Evolutionary conservation across 805 yeast species (phyloP), one percentile per base, ranked within the genome.

Genomic region (Torulaspora quercuum): DNA sequence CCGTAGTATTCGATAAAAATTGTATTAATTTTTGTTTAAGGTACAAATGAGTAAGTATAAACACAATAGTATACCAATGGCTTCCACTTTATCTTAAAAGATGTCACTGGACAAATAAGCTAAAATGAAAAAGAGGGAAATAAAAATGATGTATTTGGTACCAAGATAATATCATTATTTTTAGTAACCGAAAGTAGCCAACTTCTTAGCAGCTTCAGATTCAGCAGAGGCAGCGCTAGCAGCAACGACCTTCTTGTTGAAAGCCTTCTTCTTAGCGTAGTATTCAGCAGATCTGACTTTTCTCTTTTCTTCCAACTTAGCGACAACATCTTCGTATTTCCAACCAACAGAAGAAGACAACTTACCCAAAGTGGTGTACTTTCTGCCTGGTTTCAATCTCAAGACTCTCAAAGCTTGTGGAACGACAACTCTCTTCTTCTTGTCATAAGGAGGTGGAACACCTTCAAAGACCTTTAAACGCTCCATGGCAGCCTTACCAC

Each of bases 381-480:
- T 92, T 84, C 98, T 88, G 72, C 98, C 98, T 71, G 88, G 97
- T 78, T 88, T 89, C 74, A 92, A 84, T 82, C 98, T 88, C 71
- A 92, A 79, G 60, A 92, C 96, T 78, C 98, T 87, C 68, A 92
- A 80, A 67, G 98, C 98, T 78, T 87, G 95, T 70, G 98, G 98
- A 67, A 92, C 98, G 61, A 92, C 98, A 68, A 89, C 96, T 73
- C 96, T 87, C 95, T 90, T 90, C 87, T 88, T 86, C 78, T 82
- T 87, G 92, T 92, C 98, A 75, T 84, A 92, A 76, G 98, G 97
- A 50, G 97, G 88, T 73, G 99, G 99, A 53, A 92, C 80, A 83
- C 99, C 99, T 78, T 92, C 98, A 66, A 86, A 92, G 61, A 90
- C 97, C 90, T 92, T 87, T 65, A 92, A 85, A 78, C 97, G 89